A percentile compares a stretch with the other conserved stretches of the same genome.
These are phyloP conservation scores for Pezicula carpinea DNA, from an alignment of 2,329 filamentous ascomycete genomes.

Conservation along the genomic window DNA sequence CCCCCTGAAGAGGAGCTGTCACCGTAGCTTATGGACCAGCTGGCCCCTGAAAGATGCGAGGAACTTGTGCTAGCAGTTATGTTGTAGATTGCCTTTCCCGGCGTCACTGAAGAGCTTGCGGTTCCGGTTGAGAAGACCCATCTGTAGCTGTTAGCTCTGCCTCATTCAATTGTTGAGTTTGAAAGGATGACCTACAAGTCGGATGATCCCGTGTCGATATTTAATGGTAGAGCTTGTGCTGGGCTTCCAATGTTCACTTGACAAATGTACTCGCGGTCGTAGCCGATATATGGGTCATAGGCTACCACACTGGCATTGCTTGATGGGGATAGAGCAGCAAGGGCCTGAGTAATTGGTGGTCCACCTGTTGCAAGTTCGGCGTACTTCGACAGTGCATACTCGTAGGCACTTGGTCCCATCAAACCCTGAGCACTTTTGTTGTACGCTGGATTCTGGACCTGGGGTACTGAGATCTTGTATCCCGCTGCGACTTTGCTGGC, in stretches of 20 bases:
- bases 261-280: slow-evolving; percentile 11
- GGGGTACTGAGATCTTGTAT: neutral
- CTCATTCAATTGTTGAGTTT: neutral
- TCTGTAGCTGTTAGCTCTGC: neutral
- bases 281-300: neutral
- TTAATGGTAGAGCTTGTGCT: slow-evolving; percentile 11
- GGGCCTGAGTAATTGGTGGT: neutral
- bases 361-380: neutral
- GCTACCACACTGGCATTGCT: neutral
- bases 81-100: slow-evolving; percentile 16
- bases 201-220: slow-evolving; percentile 18
- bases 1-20: slow-evolving; percentile 28
- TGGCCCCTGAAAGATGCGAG: slow-evolving; percentile 8
- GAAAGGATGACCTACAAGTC: slow-evolving; percentile 11
- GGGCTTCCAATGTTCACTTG: slow-evolving; percentile 14
- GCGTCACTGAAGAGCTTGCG: slow-evolving; percentile 9
- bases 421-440: neutral
- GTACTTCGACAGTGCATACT: neutral
- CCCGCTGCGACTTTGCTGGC: neutral
- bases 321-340: too few relatives aligned
- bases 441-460: neutral
- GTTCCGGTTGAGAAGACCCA: slow-evolving; percentile 21
- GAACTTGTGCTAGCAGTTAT: slow-evolving; percentile 10
- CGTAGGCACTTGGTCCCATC: neutral
- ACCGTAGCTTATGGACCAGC: slow-evolving; percentile 21